Evolutionary conservation across 2,329 filamentous ascomycete species (phyloP), one percentile per base, ranked within the genome.

Genomic region (Penicillium decumbens): DNA sequence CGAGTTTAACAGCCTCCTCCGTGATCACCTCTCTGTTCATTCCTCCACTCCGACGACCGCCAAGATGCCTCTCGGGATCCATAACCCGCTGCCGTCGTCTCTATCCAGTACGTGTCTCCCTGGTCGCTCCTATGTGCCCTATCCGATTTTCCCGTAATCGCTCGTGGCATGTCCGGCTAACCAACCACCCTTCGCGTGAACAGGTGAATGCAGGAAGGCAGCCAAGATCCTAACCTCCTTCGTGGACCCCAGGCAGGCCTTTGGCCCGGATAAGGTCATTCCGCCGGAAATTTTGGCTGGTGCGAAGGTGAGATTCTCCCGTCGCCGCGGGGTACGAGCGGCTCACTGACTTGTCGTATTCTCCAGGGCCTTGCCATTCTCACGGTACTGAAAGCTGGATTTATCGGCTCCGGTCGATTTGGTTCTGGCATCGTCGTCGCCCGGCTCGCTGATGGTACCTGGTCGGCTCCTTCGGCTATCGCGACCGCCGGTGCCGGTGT

Each of bases 121-220:
- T 44, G 33, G 30, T 40, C 47, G 41, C 27, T 9, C 27, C 20
- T 23, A 23, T 2, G 20, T 48, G 42, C 42, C 41, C 43, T 50
- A 53, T 47, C 49, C 45, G 47, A 23, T 54, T 65, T 64, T 66
- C 62, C 67, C 67, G 65, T 66, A 68, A 57, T 65, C 49, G 50
- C 45, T 48, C 40, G 56, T 55, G 56, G 57, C 50, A 44, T 50
- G 38, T 49, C 48, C 51, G 58, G 60, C 64, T 68, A 65, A 72
- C 69, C 8, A 2, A 72, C 63, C 44, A 44, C 45, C 49, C 49
- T 43, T 58, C 48, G 50, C 43, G 50, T 60, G 42, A 50, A 60
- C 72, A 96, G 92, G 89, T 77, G 93, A 98, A 77, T 97, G 93
- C 76, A 93, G 87, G 72, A 98, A 98, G 75, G 93, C 90, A 68